Evolutionary conservation across 2,329 filamentous ascomycete species (phyloP), one percentile per base, ranked within the genome.

Genomic region (Phoma herbarum): DNA sequence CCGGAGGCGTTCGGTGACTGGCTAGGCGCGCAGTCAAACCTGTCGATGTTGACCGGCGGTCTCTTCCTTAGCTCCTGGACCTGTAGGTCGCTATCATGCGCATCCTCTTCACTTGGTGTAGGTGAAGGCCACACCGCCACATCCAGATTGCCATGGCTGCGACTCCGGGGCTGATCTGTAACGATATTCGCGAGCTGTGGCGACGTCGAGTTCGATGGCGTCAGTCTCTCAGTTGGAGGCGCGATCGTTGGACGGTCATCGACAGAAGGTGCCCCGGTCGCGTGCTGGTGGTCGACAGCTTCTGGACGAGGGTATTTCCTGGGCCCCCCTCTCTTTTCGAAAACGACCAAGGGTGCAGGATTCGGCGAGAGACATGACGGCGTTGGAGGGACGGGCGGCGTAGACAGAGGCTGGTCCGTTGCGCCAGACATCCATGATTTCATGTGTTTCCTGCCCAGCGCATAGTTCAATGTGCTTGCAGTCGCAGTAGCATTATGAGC

Each of bases 71-170:
- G 18, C 26, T 20, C 44, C 26, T 25, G 33, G 16, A 4, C 16
- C 10, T 31, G 52, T 25, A 31, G 14, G 10, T 16, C 37, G 25
- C 41, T 25, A 16, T 5, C 7, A 31, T 25, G 18, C 20, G 23
- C 42, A 8, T 54, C 54, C 23, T 88, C 86, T 63, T 89, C 85
- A 70, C 86, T 90, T 11, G 85, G 83, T 12, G 86, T 83, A 29
- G 88, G 87, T 14, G 88, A 89, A 7, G 86, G 85, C 48, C 89
- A 80, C 20, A 84, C 78, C 31, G 76, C 65, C 57, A 72, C 63
- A 20, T 49, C 35, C 4, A 52, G 54, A 28, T 54, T 41, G 42
- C 22, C 44, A 22, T 26, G 49, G 16, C 37, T 41, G 29, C 22
- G 41, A n/a, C 3, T 26, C 41, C 11, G 22, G 6, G 41, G 22